phyloP scores from a whole-genome alignment of 345 rosid species.

The Melastoma malabathricum region DNA sequence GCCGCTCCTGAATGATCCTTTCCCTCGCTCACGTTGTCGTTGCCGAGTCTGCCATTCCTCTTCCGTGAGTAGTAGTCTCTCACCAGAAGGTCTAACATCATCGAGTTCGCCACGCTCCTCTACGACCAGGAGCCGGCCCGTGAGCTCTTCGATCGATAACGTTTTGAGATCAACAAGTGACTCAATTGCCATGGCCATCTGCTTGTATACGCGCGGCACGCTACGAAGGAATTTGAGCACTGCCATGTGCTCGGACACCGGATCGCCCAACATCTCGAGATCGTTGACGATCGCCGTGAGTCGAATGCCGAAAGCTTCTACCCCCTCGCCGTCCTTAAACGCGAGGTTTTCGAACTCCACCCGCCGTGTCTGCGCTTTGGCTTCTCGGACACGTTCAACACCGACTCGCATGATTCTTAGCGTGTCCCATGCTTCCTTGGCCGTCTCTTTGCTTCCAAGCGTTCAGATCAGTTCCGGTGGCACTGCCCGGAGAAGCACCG shows the following conservation, averaged over 20 bases:
- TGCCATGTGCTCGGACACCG: no score
- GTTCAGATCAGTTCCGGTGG: neutral
- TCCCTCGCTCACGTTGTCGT: no score
- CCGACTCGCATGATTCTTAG: neutral
- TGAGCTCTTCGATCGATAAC: no score
- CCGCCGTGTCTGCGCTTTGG: neutral
- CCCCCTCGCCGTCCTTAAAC: neutral
- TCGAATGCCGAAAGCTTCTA: neutral
- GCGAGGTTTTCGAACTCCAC: neutral
- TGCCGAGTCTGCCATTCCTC: neutral
- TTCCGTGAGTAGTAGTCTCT: neutral
- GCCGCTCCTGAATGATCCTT: no score
- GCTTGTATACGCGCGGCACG: no score
- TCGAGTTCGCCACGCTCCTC: neutral
- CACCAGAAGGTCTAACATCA: no score
- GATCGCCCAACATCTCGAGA: neutral
- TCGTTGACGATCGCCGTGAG: neutral
- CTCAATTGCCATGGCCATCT: no score
- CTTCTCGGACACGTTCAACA: neutral
- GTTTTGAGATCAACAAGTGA: no score
- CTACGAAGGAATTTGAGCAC: no score
- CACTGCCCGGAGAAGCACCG: neutral
- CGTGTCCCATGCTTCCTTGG: slow-evolving; percentile 3
- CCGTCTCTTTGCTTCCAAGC: neutral
- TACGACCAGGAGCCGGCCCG: no score